phyloP scores from a whole-genome alignment of 1,284 basidiomycete genomes.

The Melampsora occidentalis region DNA sequence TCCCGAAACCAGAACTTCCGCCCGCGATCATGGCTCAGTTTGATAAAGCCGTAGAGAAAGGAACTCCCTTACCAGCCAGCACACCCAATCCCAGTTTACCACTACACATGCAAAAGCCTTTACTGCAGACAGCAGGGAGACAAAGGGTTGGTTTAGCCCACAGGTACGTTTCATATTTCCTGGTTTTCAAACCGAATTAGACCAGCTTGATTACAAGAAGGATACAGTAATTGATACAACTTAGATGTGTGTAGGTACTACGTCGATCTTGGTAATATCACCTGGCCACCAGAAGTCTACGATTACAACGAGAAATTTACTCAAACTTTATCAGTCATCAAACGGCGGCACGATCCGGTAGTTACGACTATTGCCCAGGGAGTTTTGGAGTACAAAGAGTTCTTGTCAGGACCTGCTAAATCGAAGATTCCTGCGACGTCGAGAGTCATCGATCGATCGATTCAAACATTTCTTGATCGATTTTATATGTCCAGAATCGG shows the following conservation, averaged over 20 bases:
- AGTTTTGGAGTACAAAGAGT: slow-evolving; percentile 64
- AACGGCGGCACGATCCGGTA: slow-evolving; percentile 91
- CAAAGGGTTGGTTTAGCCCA: slow-evolving; percentile 31
- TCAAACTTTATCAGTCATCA: slow-evolving; percentile 80
- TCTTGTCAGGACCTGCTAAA: slow-evolving; percentile 58
- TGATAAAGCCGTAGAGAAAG: slow-evolving; percentile 50
- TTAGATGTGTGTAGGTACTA: slow-evolving; percentile 67
- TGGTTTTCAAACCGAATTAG: too few species aligned
- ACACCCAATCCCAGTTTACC: slow-evolving; percentile 68
- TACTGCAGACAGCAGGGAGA: slow-evolving; percentile 24
- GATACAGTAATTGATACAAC: too few species aligned
- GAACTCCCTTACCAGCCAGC: slow-evolving; percentile 62
- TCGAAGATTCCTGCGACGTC: slow-evolving; percentile 59
- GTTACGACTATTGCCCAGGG: slow-evolving; percentile 93
- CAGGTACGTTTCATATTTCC: slow-evolving; percentile 18
- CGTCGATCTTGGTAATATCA: slow-evolving; percentile 65
- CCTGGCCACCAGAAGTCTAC: slow-evolving; percentile 87
- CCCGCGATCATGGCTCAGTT: slow-evolving; percentile 68
- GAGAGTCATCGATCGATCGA: slow-evolving; percentile 73
- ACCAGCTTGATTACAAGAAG: too few species aligned
- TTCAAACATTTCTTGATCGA: slow-evolving; percentile 92
- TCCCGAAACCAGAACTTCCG: slow-evolving; percentile 72
- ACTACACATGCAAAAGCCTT: slow-evolving; percentile 50
- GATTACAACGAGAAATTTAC: slow-evolving; percentile 94
- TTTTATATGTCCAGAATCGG: slow-evolving; percentile 98